Evolutionary conservation across 257 asterid species (phyloP).

Genomic region (Solanum sparsipilum): DNA sequence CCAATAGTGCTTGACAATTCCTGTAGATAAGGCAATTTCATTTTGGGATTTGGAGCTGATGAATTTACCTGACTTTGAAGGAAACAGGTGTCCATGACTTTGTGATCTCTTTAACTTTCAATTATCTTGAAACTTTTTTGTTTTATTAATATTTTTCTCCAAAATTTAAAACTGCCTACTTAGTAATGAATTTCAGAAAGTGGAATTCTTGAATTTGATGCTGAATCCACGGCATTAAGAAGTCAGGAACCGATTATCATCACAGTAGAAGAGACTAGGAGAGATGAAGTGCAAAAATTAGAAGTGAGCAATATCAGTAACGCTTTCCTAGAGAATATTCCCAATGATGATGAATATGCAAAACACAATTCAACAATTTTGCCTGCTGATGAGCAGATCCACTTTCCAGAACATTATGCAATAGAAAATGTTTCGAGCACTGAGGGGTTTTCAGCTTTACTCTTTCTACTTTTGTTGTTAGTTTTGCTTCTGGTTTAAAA

Average conservation of each 20-base stretch:
- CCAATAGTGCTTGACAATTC: no score
- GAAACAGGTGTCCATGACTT: conserved; percentile 48
- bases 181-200: conserved; percentile 7
- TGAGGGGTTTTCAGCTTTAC: not conserved
- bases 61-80: conserved; percentile 42
- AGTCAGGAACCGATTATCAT: conserved; percentile 6
- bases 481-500: not conserved
- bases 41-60: not conserved
- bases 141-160: not conserved
- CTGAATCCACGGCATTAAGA: conserved; percentile 1
- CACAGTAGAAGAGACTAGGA: conserved; percentile 6
- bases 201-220: conserved; percentile 1
- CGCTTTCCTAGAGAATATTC: not conserved
- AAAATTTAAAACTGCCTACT: not conserved
- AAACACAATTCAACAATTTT: conserved; percentile 5
- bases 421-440: conserved; percentile 8
- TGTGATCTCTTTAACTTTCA: not conserved
- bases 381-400: not conserved
- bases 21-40: not conserved
- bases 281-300: not conserved
- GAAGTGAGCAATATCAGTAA: not conserved
- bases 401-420: conserved; percentile 6
- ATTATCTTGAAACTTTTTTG: not conserved
- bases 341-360: not conserved
- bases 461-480: no score